Percentiles rank a stretch among this genome's conserved stretches.
Evolutionary conservation across 305 asterid species (phyloP).

Genomic region (Plantago coronopus): DNA sequence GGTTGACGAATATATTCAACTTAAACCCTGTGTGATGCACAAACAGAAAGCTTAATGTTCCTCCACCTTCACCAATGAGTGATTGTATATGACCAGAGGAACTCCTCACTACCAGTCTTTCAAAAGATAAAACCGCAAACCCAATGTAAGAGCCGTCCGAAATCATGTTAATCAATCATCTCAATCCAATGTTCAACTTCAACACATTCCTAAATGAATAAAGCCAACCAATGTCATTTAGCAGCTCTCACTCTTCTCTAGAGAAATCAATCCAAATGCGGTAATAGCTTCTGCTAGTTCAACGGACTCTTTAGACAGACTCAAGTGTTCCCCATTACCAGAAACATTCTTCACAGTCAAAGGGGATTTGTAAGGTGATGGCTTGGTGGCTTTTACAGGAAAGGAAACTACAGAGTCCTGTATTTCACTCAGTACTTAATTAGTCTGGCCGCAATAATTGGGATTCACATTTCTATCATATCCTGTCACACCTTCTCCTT

Average conservation of each 20-base stretch:
- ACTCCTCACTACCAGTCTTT: slow-evolving; percentile 4
- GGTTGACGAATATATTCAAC: no score
- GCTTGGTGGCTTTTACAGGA: slow-evolving; percentile 20
- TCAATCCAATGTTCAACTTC: background rate
- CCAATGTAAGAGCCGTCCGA: no score
- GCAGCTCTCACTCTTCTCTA: slow-evolving; percentile 38
- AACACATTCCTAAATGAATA: slow-evolving; percentile 13
- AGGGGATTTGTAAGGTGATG: slow-evolving; percentile 35
- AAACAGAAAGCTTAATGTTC: no score
- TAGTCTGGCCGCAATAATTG: slow-evolving; percentile 19
- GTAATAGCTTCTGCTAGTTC: slow-evolving; percentile 26
- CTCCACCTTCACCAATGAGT: no score
- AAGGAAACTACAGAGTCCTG: slow-evolving; percentile 17
- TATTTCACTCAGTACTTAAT: slow-evolving; percentile 25
- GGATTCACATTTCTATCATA: slow-evolving; percentile 12
- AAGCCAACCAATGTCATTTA: slow-evolving; percentile 8
- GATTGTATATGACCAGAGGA: background rate
- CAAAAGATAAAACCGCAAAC: no score
- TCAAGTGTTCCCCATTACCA: slow-evolving; percentile 20
- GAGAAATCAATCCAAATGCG: slow-evolving; percentile 25
- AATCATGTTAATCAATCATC: no score
- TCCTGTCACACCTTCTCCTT: slow-evolving; percentile 15
- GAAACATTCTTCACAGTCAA: slow-evolving; percentile 35
- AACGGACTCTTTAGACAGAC: slow-evolving; percentile 25
- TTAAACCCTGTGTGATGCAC: no score